Conservation (phyloP, 768 basidiomycete genomes). For the Astraeus odoratus region DNA sequence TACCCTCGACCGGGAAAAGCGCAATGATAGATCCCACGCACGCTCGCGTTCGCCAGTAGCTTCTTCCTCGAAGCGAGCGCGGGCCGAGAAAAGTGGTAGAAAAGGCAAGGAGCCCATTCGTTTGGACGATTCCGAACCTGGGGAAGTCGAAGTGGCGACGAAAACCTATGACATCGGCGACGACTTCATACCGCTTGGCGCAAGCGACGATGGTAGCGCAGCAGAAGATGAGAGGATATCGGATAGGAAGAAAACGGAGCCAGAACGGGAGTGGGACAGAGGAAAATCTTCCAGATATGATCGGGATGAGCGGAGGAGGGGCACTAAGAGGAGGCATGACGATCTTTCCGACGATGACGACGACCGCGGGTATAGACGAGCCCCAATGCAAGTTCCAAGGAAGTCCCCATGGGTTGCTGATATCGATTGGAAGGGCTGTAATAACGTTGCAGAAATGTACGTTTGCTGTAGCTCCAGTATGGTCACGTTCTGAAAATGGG, state of each 20-base stretch:
- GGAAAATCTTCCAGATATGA: constrained; percentile 24
- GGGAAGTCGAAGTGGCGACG: constrained; percentile 7
- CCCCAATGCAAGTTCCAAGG: constrained; percentile 46
- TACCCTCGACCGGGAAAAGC: constrained; percentile 2
- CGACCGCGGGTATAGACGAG: constrained; percentile 32
- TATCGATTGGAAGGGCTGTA: constrained; percentile 67
- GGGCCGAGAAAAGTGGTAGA: constrained; percentile 2
- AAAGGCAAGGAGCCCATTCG: constrained; percentile 15
- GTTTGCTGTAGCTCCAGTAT: constrained; percentile 24
- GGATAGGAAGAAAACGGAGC: constrained; percentile 17
- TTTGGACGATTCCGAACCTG: constrained; percentile 6
- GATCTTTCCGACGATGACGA: constrained; percentile 40
- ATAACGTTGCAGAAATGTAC: constrained; percentile 80
- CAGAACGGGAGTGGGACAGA: constrained; percentile 36
- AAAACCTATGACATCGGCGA: constrained; percentile 18
- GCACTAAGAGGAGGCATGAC: constrained; percentile 41
- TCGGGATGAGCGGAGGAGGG: constrained; percentile 15
- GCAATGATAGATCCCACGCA: constrained; percentile 2
- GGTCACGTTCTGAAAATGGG: constrained; percentile 7
- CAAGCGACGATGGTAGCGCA: constrained; percentile 12
- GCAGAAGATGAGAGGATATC: constrained; percentile 7
- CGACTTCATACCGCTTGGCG: constrained; percentile 26
- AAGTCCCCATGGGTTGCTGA: constrained; percentile 63
- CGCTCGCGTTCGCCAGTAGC: constrained; percentile 13
- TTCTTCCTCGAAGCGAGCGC: constrained; percentile 13